phyloP scores from a whole-genome alignment of 495 filamentous ascomycete genomes.

The Talaromyces borbonicus region DNA sequence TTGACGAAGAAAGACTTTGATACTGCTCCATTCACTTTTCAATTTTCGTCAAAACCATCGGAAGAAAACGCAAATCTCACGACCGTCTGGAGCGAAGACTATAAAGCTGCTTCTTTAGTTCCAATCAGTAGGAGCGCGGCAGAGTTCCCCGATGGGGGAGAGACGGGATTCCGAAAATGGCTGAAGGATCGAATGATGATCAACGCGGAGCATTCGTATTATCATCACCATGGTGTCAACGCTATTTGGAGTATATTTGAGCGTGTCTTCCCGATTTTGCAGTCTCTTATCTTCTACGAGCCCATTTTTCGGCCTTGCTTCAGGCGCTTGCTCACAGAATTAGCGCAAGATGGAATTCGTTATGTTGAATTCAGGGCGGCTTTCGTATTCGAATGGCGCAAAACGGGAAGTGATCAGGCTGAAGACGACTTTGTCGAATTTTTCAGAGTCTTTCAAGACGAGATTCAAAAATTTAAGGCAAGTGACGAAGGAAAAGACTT shows the following conservation, averaged over 20 bases:
- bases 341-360: slow-evolving; percentile 66
- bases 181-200: slow-evolving; percentile 64
- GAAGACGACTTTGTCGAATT: slow-evolving; percentile 56
- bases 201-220: slow-evolving; percentile 57
- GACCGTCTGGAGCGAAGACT: slow-evolving; percentile 53
- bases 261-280: slow-evolving; percentile 57
- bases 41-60: slow-evolving; percentile 26
- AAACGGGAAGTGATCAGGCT: slow-evolving; percentile 44
- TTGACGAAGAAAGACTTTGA: slow-evolving; percentile 33
- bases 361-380: slow-evolving; percentile 64
- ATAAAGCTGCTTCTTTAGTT: slow-evolving; percentile 45
- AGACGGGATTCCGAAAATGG: slow-evolving; percentile 66
- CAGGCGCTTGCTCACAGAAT: slow-evolving; percentile 50
- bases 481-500: slow-evolving; percentile 63
- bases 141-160: slow-evolving; percentile 60
- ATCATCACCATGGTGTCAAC: slow-evolving; percentile 71
- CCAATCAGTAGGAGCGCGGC: slow-evolving; percentile 56
- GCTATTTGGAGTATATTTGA: slow-evolving; percentile 73
- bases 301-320: slow-evolving; percentile 78
- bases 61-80: slow-evolving; percentile 16
- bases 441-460: slow-evolving; percentile 63
- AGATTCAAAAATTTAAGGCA: slow-evolving; percentile 63
- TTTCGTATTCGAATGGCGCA: slow-evolving; percentile 53
- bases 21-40: slow-evolving; percentile 39
- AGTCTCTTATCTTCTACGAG: slow-evolving; percentile 75